A percentile compares a stretch with the other conserved stretches of the same genome.
Evolutionary conservation across 2,329 filamentous ascomycete species (phyloP).

Genomic region (Fusarium nodosum): DNA sequence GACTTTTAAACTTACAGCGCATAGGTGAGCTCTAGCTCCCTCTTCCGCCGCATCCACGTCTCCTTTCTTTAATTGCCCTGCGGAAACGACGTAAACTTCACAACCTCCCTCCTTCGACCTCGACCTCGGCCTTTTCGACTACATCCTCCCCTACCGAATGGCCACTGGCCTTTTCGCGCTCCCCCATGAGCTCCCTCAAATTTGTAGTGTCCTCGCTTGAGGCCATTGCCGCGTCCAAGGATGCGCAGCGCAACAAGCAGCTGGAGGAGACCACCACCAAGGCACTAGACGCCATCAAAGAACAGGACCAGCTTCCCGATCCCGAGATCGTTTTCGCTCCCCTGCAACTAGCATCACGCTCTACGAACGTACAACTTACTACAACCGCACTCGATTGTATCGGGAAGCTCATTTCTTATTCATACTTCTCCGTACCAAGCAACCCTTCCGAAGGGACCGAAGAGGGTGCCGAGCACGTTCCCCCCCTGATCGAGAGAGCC

Average conservation of each 20-base stretch:
- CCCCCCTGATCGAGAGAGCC: slow-evolving; percentile 93
- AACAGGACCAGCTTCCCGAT: slow-evolving; percentile 85
- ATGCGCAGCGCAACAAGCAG: slow-evolving; percentile 88
- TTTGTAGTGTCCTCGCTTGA: slow-evolving; percentile 96
- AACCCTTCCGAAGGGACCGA: slow-evolving; percentile 56
- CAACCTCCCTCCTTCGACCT: slow-evolving; percentile 25
- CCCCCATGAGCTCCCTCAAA: slow-evolving; percentile 90
- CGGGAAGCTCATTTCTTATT: slow-evolving; percentile 98
- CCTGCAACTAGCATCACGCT: slow-evolving; percentile 88
- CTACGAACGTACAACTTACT: slow-evolving; percentile 85
- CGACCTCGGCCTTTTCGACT: slow-evolving; percentile 20
- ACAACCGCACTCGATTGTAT: slow-evolving; percentile 97
- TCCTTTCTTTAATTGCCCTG: slow-evolving; percentile 45
- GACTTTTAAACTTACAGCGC: slow-evolving; percentile 10
- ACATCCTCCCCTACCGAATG: slow-evolving; percentile 57
- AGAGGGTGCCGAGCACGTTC: slow-evolving; percentile 57
- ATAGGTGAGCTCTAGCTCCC: slow-evolving; percentile 34
- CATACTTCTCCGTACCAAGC: slow-evolving; percentile 88
- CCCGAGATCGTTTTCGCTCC: slow-evolving; percentile 94
- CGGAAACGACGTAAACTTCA: slow-evolving; percentile 36
- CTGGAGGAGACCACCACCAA: slow-evolving; percentile 84
- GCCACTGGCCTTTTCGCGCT: slow-evolving; percentile 59
- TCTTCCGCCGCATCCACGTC: slow-evolving; percentile 30
- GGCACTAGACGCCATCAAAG: slow-evolving; percentile 87
- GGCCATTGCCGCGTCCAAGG: slow-evolving; percentile 90